These are phyloP conservation scores for Debaryomyces fabryi DNA, from an alignment of 1,139 yeast species.

Conservation along the genomic window DNA sequence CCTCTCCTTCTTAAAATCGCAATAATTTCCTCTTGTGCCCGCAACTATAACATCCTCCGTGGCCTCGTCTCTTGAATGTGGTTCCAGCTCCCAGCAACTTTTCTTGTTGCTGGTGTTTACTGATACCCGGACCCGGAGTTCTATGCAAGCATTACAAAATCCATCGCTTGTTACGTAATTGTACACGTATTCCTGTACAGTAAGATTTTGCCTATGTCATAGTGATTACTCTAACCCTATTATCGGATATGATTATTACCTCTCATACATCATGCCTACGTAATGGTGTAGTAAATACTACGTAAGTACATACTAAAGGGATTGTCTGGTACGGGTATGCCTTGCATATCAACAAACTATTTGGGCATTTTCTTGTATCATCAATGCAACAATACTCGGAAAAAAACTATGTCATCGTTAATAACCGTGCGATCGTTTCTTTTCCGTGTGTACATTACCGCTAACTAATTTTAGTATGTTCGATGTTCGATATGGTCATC, in stretches of 20 bases:
- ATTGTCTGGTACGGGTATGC: neutral
- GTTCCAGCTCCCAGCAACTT: neutral
- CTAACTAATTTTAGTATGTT: conserved; percentile 8
- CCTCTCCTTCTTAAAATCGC: neutral
- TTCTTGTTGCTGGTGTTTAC: neutral
- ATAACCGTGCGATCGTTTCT: conserved; percentile 5
- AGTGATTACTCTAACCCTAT: neutral
- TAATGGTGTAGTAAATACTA: neutral
- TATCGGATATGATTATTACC: neutral
- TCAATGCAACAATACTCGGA: conserved; percentile 2
- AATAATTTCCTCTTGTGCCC: neutral
- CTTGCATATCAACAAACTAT: neutral
- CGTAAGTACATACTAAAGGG: neutral
- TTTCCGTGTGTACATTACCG: conserved; percentile 1
- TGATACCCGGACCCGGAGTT: neutral
- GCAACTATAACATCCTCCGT: neutral
- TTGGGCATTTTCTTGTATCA: neutral
- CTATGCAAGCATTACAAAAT: conserved; percentile 3
- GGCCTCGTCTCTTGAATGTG: neutral
- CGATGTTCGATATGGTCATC: conserved; percentile 8
- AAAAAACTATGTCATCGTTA: conserved; percentile 3
- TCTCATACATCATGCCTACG: neutral
- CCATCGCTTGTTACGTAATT: neutral
- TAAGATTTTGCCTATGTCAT: neutral
- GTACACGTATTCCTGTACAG: neutral